A percentile compares a stretch with the other conserved stretches of the same genome.
phyloP scores from a whole-genome alignment of 2,329 filamentous ascomycete species.

The Anisogramma anomala region DNA sequence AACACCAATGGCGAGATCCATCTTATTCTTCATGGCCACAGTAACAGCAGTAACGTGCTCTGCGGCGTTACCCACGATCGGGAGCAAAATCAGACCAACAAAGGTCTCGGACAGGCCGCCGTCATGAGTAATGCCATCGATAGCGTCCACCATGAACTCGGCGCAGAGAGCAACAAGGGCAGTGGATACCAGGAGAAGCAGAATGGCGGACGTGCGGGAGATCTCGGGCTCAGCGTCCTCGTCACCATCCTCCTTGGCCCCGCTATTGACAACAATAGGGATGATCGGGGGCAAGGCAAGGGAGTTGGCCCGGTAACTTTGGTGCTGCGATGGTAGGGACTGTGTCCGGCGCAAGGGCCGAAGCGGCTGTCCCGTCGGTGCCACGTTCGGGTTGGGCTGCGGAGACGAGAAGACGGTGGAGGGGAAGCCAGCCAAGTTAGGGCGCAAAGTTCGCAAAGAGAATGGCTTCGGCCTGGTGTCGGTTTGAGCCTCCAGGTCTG shows the following conservation, averaged over 20 bases:
- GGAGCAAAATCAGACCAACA: constrained; percentile 60
- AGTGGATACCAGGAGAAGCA: constrained; percentile 53
- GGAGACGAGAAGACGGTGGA: constrained; percentile 42
- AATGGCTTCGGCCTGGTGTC: constrained; percentile 19
- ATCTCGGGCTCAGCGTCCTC: constrained; percentile 22
- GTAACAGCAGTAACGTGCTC: constrained; percentile 63
- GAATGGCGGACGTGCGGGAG: constrained; percentile 43
- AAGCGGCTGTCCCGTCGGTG: constrained; percentile 15
- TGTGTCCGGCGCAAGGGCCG: constrained; percentile 39
- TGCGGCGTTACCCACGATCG: constrained; percentile 62
- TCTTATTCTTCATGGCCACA: constrained; percentile 63
- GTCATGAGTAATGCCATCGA: constrained; percentile 47
- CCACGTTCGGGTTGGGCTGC: constrained; percentile 14
- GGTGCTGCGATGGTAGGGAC: constrained; percentile 34
- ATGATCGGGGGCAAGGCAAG: constrained; percentile 22
- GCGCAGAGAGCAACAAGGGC: constrained; percentile 56
- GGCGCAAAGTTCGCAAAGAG: constrained; percentile 35
- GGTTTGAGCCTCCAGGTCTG: constrained; percentile 23
- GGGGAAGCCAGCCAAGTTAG: constrained; percentile 39
- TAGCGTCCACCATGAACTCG: constrained; percentile 58
- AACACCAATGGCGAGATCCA: constrained; percentile 63
- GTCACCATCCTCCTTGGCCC: constrained; percentile 13
- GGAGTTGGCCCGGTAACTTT: constrained; percentile 15
- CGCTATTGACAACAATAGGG: constrained; percentile 22
- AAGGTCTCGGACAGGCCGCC: constrained; percentile 51